phyloP scores from a whole-genome alignment of 2,329 filamentous ascomycete genomes.

The Aspergillus tamarii region DNA sequence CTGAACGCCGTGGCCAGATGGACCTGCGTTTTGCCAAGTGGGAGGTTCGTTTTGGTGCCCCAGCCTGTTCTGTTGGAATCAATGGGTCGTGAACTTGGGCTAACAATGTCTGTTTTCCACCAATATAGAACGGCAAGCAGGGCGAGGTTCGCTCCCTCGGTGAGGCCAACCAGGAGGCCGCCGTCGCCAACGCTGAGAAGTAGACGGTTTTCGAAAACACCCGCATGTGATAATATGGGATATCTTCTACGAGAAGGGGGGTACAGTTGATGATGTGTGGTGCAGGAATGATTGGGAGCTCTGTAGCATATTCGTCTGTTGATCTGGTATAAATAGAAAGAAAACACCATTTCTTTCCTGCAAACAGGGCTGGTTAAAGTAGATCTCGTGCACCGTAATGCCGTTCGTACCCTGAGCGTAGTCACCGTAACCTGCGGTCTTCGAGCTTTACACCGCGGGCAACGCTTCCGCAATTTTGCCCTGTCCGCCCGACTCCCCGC shows the following conservation, averaged over 20 bases:
- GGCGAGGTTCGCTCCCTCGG: slow-evolving; percentile 77
- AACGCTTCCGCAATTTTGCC: slow-evolving; percentile 24
- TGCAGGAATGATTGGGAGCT: slow-evolving; percentile 33
- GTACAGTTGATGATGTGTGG: slow-evolving; percentile 27
- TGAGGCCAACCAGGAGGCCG: slow-evolving; percentile 55
- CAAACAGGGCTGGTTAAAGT: slow-evolving; percentile 4
- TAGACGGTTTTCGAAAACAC: slow-evolving; percentile 32
- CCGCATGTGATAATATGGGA: slow-evolving; percentile 24
- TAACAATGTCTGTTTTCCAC: slow-evolving; percentile 31
- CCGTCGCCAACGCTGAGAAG: slow-evolving; percentile 49
- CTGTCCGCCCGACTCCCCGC: slow-evolving; percentile 26
- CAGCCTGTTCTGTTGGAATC: slow-evolving; percentile 3
- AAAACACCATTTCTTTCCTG: slow-evolving; percentile 28
- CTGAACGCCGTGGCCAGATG: slow-evolving; percentile 87
- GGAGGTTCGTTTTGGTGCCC: slow-evolving; percentile 70
- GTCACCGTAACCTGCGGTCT: neutral
- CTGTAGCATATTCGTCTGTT: slow-evolving; percentile 42
- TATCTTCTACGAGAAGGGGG: slow-evolving; percentile 23
- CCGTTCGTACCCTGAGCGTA: slow-evolving; percentile 5
- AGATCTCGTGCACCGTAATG: neutral
- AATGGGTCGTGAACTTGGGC: slow-evolving; percentile 22
- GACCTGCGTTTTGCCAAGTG: slow-evolving; percentile 93
- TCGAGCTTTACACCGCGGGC: slow-evolving; percentile 1
- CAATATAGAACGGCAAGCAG: slow-evolving; percentile 87
- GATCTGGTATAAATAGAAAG: slow-evolving; percentile 35